Evolutionary conservation across 768 basidiomycete genomes (phyloP), one percentile per base, ranked within the genome.

Genomic region (Daedalea quercina): DNA sequence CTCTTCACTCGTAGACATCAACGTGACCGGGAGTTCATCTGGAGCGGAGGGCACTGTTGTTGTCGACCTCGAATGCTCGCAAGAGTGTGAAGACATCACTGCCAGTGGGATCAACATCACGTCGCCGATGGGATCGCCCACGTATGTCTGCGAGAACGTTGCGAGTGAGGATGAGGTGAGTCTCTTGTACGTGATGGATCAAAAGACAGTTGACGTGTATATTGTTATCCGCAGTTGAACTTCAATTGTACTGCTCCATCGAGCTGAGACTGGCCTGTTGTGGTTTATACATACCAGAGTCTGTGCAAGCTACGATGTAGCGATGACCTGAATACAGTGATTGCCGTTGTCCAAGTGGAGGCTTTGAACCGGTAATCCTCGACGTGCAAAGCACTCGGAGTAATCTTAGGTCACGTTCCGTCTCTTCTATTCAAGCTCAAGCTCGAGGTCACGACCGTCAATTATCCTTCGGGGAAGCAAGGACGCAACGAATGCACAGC

Each of bases 1-100:
- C n/a, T 2, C 9, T 12, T 2, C 1, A 34, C 28, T 13, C 31
- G 31, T 46, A 73, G 66, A 65, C 57, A 65, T 70, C 49, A 71
- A 75, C 54, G 62, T 77, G 41, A 66, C 66, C 1, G 76, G 76
- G 2, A 73, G 63, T 4, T 73, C 76, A 0, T 76, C 75, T 15
- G 76, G 74, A 0, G 53, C 60, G 0, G 55, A 63, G 25, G 70
- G 73, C 17, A 48, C 57, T 23, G 69, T 74, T 3, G 74, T 77
- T 46, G 74, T 67, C 28, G 66, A 71, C 25, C 54, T 77, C 9
- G 67, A 74, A 54, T 78, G 76, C 50, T 73, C 73, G 3, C 56
- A 63, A 1, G 60, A 65, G 26, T 73, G 71, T 54, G 48, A 67
- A 24, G 63, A 65, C 55, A 70, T 74, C 60, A 71, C 73, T 8